These are phyloP conservation scores for Fusarium chuoi DNA, from an alignment of 2,329 filamentous ascomycete genomes.

Conservation along the genomic window DNA sequence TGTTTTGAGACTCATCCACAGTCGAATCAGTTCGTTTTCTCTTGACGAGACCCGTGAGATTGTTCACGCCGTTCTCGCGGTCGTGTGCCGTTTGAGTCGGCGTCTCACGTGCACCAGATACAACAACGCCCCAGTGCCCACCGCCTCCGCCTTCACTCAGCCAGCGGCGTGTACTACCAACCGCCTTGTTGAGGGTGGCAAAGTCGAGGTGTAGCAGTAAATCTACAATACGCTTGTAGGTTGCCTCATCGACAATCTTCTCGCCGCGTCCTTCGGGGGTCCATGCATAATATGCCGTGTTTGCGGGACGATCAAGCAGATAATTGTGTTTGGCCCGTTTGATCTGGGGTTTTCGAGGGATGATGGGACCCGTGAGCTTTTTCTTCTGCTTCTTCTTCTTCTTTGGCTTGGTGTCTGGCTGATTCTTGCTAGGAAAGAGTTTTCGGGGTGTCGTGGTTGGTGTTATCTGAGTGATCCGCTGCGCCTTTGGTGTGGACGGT, in stretches of 20 bases:
- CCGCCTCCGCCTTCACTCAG: slow-evolving; percentile 71
- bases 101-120: slow-evolving; percentile 57
- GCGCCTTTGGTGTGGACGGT: slow-evolving; percentile 50
- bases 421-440: slow-evolving; percentile 45
- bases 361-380: slow-evolving; percentile 68
- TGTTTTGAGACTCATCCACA: slow-evolving; percentile 26
- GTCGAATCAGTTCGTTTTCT: slow-evolving; percentile 53
- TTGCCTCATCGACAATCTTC: slow-evolving; percentile 69
- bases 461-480: slow-evolving; percentile 38
- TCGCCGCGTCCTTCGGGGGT: slow-evolving; percentile 69
- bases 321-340: slow-evolving; percentile 68
- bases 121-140: slow-evolving; percentile 61
- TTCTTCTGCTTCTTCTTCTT: slow-evolving; percentile 55
- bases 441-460: slow-evolving; percentile 50
- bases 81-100: slow-evolving; percentile 9
- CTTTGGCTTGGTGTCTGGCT: slow-evolving; percentile 7
- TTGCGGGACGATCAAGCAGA: slow-evolving; percentile 59
- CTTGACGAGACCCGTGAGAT: slow-evolving; percentile 61
- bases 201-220: slow-evolving; percentile 80
- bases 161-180: slow-evolving; percentile 75
- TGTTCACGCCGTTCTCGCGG: slow-evolving; percentile 51
- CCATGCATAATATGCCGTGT: slow-evolving; percentile 74
- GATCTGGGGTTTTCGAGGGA: slow-evolving; percentile 70
- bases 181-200: slow-evolving; percentile 69
- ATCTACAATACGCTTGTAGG: slow-evolving; percentile 75